Conservation (phyloP, 2,329 filamentous ascomycete genomes). For the Cercospora beticola region DNA sequence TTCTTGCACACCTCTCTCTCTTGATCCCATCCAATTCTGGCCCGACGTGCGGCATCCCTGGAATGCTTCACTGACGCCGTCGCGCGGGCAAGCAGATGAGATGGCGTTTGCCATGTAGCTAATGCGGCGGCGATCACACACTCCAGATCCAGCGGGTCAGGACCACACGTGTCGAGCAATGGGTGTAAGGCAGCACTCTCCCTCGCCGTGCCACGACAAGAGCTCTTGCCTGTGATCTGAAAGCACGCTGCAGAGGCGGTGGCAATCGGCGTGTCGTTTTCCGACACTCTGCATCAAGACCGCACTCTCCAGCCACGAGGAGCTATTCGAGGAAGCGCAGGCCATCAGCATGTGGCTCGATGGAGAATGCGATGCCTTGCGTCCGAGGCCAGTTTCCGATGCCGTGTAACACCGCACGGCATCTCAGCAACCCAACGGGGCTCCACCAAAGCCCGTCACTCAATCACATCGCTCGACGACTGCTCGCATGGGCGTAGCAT, state of each 20-base stretch:
- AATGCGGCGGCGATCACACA: conserved; percentile 1
- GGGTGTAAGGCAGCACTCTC: background rate
- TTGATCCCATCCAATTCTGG: background rate
- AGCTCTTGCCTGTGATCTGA: background rate
- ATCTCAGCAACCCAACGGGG: background rate
- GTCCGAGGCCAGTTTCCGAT: conserved; percentile 13
- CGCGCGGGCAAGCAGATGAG: background rate
- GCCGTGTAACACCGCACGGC: conserved; percentile 16
- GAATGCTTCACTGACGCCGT: background rate
- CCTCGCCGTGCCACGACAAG: background rate
- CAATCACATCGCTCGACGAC: conserved; percentile 6
- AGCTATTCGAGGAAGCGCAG: background rate
- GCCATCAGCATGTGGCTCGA: background rate
- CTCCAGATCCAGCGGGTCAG: background rate
- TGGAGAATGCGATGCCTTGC: conserved; percentile 10
- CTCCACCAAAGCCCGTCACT: conserved; percentile 8
- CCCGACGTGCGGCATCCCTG: background rate
- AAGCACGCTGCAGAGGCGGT: background rate
- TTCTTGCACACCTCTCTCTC: background rate
- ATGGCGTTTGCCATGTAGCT: conserved; percentile 1
- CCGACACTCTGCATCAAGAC: background rate
- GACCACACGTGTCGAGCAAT: background rate
- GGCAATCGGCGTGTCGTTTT: background rate
- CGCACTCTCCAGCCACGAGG: background rate
- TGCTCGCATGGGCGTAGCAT: conserved; percentile 2